Evolutionary conservation across 2,329 filamentous ascomycete species (phyloP).

Genomic region (Emydomyces testavorans): DNA sequence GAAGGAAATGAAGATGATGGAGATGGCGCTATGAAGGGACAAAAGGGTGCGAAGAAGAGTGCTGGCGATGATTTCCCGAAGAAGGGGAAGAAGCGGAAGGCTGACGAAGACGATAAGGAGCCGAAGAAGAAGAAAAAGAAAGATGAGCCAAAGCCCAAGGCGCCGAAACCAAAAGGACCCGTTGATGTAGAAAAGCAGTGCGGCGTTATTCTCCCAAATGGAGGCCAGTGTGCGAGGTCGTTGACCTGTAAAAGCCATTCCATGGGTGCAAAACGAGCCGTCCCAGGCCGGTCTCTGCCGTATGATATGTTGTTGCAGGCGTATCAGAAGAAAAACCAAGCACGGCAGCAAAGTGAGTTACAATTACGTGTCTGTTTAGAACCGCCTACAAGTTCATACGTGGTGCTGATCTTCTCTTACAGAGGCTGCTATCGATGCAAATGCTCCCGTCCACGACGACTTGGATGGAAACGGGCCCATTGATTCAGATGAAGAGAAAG

Average conservation of each 20-base stretch:
- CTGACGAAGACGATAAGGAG: constrained; percentile 63
- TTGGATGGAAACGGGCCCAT: constrained; percentile 69
- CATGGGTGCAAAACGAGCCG: constrained; percentile 88
- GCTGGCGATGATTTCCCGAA: constrained; percentile 45
- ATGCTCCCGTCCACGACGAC: constrained; percentile 78
- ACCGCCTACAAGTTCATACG: background rate
- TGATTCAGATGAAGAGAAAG: constrained; percentile 90
- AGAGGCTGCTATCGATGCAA: constrained; percentile 92
- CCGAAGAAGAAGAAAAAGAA: constrained; percentile 91
- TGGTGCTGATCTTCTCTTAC: constrained; percentile 20
- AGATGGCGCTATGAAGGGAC: constrained; percentile 41
- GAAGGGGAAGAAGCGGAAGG: constrained; percentile 68
- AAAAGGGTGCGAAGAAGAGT: constrained; percentile 57
- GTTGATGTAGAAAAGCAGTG: constrained; percentile 93
- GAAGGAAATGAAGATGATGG: constrained; percentile 36
- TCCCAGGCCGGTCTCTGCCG: constrained; percentile 73
- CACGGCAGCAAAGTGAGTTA: constrained; percentile 81
- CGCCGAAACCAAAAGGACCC: constrained; percentile 75
- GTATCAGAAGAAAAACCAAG: constrained; percentile 97
- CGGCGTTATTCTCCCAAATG: constrained; percentile 74
- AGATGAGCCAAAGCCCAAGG: constrained; percentile 75
- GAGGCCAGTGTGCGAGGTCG: constrained; percentile 74
- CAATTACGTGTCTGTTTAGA: constrained; percentile 12
- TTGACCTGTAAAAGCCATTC: constrained; percentile 87
- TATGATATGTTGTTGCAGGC: constrained; percentile 85